phyloP scores from a whole-genome alignment of 441 rosid genomes.

The Erodium moschatum region DNA sequence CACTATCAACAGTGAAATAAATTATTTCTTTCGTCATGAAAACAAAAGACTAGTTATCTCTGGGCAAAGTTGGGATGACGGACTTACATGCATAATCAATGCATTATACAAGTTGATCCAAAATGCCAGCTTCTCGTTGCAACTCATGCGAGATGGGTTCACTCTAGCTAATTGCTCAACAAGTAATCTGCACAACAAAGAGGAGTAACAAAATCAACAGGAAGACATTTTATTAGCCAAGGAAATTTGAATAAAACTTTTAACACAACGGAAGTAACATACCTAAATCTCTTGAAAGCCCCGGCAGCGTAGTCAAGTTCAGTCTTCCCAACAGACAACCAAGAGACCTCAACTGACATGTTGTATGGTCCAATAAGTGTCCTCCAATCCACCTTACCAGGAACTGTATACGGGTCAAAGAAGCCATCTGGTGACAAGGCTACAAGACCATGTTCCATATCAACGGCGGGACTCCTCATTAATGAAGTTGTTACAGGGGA shows the following conservation, averaged over 20 bases:
- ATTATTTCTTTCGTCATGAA: not conserved
- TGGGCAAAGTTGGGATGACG: not conserved
- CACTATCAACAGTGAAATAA: not conserved
- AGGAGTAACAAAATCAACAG: conserved; percentile 11
- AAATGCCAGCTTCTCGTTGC: conserved; percentile 56
- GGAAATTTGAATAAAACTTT: not conserved
- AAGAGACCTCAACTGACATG: conserved; percentile 48
- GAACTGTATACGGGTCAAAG: conserved; percentile 42
- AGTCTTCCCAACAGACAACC: conserved; percentile 57
- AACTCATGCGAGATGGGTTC: conserved; percentile 38
- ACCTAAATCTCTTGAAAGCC: conserved; percentile 65
- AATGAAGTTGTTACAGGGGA: conserved; percentile 29
- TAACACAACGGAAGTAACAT: not conserved
- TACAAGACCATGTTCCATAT: conserved; percentile 24
- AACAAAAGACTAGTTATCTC: not conserved
- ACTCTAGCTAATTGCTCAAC: conserved; percentile 55
- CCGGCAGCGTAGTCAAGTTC: conserved; percentile 56
- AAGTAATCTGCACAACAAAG: conserved; percentile 36
- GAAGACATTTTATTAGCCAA: conserved; percentile 7
- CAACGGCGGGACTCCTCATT: conserved; percentile 27
- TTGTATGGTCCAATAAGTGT: conserved; percentile 38
- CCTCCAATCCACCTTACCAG: conserved; percentile 39
- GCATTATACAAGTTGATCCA: conserved; percentile 74
- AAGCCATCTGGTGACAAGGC: conserved; percentile 21
- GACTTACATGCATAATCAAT: conserved; percentile 62